Evolutionary conservation across 2,329 filamentous ascomycete species (phyloP).

Genomic region (Fusarium sulawesiense): DNA sequence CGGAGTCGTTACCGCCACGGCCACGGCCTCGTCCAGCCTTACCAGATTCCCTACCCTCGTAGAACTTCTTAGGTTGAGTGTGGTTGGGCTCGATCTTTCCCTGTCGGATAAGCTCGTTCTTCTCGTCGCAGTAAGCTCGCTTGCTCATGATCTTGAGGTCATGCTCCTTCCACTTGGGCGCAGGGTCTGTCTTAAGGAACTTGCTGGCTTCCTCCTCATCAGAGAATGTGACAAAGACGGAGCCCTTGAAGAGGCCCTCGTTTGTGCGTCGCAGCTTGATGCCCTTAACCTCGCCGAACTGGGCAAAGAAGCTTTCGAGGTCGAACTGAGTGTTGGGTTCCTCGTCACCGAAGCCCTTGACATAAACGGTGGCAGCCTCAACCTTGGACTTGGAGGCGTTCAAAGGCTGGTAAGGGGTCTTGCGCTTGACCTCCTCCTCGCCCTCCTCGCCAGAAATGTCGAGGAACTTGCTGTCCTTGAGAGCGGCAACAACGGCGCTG

Average conservation of each 20-base stretch:
- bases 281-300: constrained; percentile 81
- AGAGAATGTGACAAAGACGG: constrained; percentile 93
- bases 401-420: constrained; percentile 72
- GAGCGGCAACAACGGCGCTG: constrained; percentile 82
- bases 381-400: constrained; percentile 71
- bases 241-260: constrained; percentile 88
- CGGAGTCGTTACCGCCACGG: constrained; percentile 51
- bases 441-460: constrained; percentile 79
- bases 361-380: constrained; percentile 84
- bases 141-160: constrained; percentile 88
- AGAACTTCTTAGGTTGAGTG: constrained; percentile 58
- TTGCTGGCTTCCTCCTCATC: constrained; percentile 80
- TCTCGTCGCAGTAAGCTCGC: constrained; percentile 85
- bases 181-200: constrained; percentile 83
- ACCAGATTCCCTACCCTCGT: constrained; percentile 58
- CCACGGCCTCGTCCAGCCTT: constrained; percentile 55
- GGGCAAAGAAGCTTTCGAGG: constrained; percentile 89
- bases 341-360: constrained; percentile 92
- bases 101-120: constrained; percentile 76
- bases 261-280: constrained; percentile 86
- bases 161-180: constrained; percentile 85
- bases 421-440: constrained; percentile 79
- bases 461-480: constrained; percentile 80
- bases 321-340: constrained; percentile 88
- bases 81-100: constrained; percentile 73